Evolutionary conservation across 306 rosid genomes (phyloP).

Genomic region (Vigna nakashimae): DNA sequence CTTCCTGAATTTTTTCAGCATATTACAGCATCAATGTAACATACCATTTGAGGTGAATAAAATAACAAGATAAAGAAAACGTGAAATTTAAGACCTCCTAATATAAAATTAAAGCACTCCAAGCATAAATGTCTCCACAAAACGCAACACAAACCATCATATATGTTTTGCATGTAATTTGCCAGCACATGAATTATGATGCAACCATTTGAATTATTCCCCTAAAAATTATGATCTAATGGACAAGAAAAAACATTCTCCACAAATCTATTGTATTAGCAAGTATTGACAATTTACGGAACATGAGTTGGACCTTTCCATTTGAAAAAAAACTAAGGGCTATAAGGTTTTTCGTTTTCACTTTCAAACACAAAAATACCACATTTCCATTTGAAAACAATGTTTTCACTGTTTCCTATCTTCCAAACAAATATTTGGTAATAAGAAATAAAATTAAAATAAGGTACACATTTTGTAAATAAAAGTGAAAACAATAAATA

Average conservation of each 20-base stretch:
- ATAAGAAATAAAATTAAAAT: neutral
- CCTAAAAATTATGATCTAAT: neutral
- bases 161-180: neutral
- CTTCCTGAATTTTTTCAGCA: no score
- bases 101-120: neutral
- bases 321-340: neutral
- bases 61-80: no score
- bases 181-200: neutral
- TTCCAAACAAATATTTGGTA: neutral
- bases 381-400: neutral
- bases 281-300: neutral
- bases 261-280: neutral
- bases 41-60: neutral
- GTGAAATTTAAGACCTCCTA: neutral
- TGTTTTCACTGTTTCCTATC: neutral
- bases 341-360: neutral
- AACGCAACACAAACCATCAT: neutral
- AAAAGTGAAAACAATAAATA: neutral
- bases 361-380: neutral
- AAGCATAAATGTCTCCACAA: slow-evolving; percentile 1
- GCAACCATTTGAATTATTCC: slow-evolving; percentile 7
- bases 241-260: neutral
- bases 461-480: neutral
- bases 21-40: neutral
- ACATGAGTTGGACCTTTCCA: slow-evolving; percentile 7